Base-by-base conservation (phyloP, 257 asterid genomes). In the Solanum chmielewskii region DNA sequence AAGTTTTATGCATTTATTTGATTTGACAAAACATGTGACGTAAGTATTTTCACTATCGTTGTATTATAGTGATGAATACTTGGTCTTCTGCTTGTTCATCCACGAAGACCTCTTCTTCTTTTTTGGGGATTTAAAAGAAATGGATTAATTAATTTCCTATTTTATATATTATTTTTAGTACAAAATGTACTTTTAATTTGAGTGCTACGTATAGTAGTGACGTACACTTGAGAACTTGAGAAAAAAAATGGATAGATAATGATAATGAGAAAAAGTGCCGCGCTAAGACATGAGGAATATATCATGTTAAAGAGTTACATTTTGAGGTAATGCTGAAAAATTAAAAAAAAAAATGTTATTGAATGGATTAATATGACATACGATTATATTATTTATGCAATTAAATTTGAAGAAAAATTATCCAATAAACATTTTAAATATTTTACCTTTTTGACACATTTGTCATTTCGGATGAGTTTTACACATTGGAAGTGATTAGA, bases 251-350 rank as follows among this genome's bases (percentile, higher is more conserved):
- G 64, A 4, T 56, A 18, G 64, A 56, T 52, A 1, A 39, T 8
- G 4, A 56, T 52, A 52, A 6, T 56, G 11, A 56, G 11, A 56
- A 56, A 18, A 11, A 56, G 2, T 4, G n/a, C 4, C n/a, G 21
- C 2, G 11, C 20, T 56, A 56, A 56, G 4, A 56, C n/a, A 56
- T 7, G n/a, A 3, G n/a, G 3, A 56, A 56, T 3, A 56, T n/a
- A 7, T 56, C 7, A 31, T 69, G 3, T 7, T 20, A 69, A 14
- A 9, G 10, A 69, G 37, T 35, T 35, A 12, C 11, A 27, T 27
- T 0, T 64, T 6, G 2, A 25, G 10, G 35, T 66, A 20, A 1
- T 0, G 10, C 0, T 25, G 10, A 6, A 8, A 49, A 49, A 49
- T 49, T 15, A 49, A 27, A 15, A 25, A 25, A 25, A 6, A 10